Percentiles rank a stretch among this genome's conserved stretches.
Evolutionary conservation across 2,329 filamentous ascomycete genomes (phyloP).

Genomic region (Myotisia sp.): DNA sequence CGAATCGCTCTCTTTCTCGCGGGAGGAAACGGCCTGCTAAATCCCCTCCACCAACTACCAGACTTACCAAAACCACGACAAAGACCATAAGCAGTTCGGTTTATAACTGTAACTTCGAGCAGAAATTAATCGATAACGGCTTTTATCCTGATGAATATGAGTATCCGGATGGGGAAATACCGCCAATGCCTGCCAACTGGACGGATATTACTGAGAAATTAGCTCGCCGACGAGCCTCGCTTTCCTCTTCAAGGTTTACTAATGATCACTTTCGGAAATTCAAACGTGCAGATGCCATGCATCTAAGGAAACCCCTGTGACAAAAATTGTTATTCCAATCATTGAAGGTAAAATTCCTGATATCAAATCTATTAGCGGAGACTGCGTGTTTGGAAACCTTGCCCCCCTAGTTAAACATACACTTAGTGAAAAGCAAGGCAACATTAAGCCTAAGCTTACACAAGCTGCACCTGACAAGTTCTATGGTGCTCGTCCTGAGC

Average conservation of each 20-base stretch:
- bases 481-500: slow-evolving; percentile 18
- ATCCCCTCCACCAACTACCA: slow-evolving; percentile 2
- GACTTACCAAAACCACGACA: neutral
- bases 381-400: slow-evolving; percentile 24
- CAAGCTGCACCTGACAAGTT: slow-evolving; percentile 20
- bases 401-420: slow-evolving; percentile 21
- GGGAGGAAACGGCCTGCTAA: slow-evolving; percentile 6
- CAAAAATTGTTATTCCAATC: slow-evolving; percentile 21
- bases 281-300: slow-evolving; percentile 16
- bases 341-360: slow-evolving; percentile 10
- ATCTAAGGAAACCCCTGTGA: slow-evolving; percentile 22
- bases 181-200: slow-evolving; percentile 21
- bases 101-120: slow-evolving; percentile 25
- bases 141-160: slow-evolving; percentile 19
- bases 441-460: too few relatives aligned
- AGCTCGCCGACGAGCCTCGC: slow-evolving; percentile 19
- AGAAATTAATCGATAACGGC: slow-evolving; percentile 23
- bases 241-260: slow-evolving; percentile 25
- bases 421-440: slow-evolving; percentile 14
- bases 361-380: slow-evolving; percentile 14
- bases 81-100: slow-evolving; percentile 7
- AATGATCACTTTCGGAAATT: slow-evolving; percentile 21
- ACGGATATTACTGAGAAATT: slow-evolving; percentile 19
- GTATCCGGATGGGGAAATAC: slow-evolving; percentile 14
- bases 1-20: neutral